Evolutionary conservation across 2,329 filamentous ascomycete species (phyloP), one percentile per base, ranked within the genome.

Genomic region (Phaeosphaeria sp.): DNA sequence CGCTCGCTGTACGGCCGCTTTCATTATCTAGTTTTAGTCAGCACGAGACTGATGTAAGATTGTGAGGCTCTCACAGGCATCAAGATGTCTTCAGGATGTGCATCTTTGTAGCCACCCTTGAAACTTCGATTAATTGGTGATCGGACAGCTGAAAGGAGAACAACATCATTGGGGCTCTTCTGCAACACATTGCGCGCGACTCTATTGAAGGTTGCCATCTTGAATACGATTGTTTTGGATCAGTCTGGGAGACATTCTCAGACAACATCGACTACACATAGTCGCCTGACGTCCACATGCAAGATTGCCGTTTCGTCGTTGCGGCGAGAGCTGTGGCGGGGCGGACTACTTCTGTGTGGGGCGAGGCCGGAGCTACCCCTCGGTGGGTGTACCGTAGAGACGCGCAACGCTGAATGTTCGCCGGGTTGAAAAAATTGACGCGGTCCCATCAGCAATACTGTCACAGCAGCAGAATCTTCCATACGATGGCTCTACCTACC

Each of bases 81-180:
- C 60, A 96, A 78, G 55, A 98, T 85, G 79, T 90, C 94, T 78
- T 98, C 94, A 58, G 97, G 86, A 51, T 86, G 86, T 11, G 93
- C 94, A 78, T 98, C 94, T 84, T 97, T 98, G 84, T 97, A 91
- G 43, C 92, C 92, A 63, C 94, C 93, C 84, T 97, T 97, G 77
- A 85, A 87, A 55, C 86, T 92, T 81, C 96, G 97, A 75, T 90
- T 85, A 59, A 98, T 85, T 1, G 95, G 92, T 30, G 94, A 97
- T 55, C 94, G 90, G 69, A 93, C 84, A 21, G 93, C 92, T 49
- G 95, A 87, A 9, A 95, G 97, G 73, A 98, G 94, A 72, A 98
- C 94, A 49, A 98, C 86, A 83, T 98, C 95, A 78, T 98, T 94
- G 62, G 93, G 87, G 77, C 94, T 94, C 83, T 97, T 93, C 69